Conservation (phyloP, 257 asterid genomes). For the Salvia rosmarinus region DNA sequence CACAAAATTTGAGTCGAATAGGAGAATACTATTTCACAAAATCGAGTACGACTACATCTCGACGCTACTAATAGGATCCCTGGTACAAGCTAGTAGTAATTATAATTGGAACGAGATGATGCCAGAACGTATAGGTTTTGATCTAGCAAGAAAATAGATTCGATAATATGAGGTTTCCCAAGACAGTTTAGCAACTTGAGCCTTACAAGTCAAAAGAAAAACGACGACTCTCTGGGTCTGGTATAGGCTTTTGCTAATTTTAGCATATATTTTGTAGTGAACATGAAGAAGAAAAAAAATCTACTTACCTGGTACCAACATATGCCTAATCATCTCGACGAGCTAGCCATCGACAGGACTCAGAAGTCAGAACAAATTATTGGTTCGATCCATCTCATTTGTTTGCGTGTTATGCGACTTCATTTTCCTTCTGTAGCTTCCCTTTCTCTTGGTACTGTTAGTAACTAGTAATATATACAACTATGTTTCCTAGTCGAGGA, state of each 20-base stretch:
- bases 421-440: not conserved
- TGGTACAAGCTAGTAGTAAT: not conserved
- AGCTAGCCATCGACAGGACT: constrained; percentile 1
- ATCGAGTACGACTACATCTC: not conserved
- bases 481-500: constrained; percentile 59
- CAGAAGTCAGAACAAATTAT: not conserved
- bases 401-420: constrained; percentile 5
- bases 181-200: constrained; percentile 12
- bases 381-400: constrained; percentile 28
- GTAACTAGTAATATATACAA: not conserved
- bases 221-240: constrained; percentile 21
- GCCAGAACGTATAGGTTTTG: not conserved
- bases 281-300: not conserved
- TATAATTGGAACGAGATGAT: not conserved
- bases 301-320: constrained; percentile 10
- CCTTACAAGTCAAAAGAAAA: constrained; percentile 4
- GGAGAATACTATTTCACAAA: not conserved
- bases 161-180: constrained; percentile 7
- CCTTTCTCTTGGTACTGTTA: not conserved
- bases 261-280: constrained; percentile 14
- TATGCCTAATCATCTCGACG: constrained; percentile 2
- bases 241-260: not conserved
- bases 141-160: constrained; percentile 3
- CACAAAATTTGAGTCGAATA: not conserved
- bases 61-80: not conserved